Evolutionary conservation across 441 rosid genomes (phyloP).

Genomic region (Populus tomentosa): DNA sequence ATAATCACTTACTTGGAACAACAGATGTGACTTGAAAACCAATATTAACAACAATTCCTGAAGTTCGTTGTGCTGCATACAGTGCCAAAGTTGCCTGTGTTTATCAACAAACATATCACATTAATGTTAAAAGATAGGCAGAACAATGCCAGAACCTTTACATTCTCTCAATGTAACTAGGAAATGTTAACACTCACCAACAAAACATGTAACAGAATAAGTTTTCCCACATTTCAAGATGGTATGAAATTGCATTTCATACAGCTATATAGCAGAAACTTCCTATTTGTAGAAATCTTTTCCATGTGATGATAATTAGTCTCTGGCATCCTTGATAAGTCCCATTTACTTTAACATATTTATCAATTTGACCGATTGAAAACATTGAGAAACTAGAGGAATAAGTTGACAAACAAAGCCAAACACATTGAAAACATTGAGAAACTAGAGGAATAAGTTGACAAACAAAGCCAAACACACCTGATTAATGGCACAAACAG

Average conservation of each 20-base stretch:
- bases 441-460: neutral
- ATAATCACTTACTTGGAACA: constrained; percentile 68
- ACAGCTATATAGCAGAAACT: neutral
- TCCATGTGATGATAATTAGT: neutral
- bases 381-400: neutral
- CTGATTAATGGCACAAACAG: constrained; percentile 90
- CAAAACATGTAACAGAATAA: neutral
- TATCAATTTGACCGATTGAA: neutral
- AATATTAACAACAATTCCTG: constrained; percentile 84
- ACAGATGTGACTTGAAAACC: constrained; percentile 86
- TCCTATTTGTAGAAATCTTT: neutral
- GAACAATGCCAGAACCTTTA: neutral
- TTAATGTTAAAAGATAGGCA: neutral
- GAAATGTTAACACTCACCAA: neutral
- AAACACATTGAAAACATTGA: neutral
- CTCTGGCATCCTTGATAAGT: neutral
- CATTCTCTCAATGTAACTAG: neutral
- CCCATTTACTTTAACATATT: neutral
- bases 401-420: neutral
- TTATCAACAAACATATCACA: constrained; percentile 6
- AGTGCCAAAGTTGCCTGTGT: constrained; percentile 80
- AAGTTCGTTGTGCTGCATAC: constrained; percentile 64
- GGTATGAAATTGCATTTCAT: too few relatives aligned
- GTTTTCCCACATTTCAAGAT: neutral
- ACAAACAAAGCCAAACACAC: constrained; percentile 15